Percentiles rank a stretch among this genome's conserved stretches.
Conservation (phyloP, 495 filamentous ascomycete genomes). For the Cladorrhinum samala region DNA sequence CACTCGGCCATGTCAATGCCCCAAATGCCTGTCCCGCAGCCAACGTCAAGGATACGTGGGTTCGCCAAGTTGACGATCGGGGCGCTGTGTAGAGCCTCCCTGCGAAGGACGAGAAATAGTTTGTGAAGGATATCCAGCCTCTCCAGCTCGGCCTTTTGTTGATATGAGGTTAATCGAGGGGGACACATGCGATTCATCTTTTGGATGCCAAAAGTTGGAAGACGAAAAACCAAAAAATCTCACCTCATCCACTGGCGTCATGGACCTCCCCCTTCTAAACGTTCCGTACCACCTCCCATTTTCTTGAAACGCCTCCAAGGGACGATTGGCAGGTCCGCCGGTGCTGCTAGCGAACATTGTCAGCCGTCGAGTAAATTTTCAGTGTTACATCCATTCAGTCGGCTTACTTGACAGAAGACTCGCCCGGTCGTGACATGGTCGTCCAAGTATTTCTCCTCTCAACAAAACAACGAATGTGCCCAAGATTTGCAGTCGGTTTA, state of each 20-base stretch:
- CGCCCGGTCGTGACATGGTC: neutral
- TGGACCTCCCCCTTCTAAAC: slow-evolving; percentile 51
- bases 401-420: neutral
- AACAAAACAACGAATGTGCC: too few relatives aligned
- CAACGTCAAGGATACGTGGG: slow-evolving; percentile 68
- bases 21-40: slow-evolving; percentile 90
- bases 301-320: slow-evolving; percentile 37
- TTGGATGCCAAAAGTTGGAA: slow-evolving; percentile 1
- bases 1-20: slow-evolving; percentile 79
- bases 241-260: slow-evolving; percentile 60
- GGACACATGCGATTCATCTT: too few relatives aligned
- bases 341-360: neutral
- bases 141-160: slow-evolving; percentile 56
- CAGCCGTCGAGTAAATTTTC: too few relatives aligned
- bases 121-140: slow-evolving; percentile 76
- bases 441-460: neutral
- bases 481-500: too few relatives aligned
- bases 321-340: neutral
- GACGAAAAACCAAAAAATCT: slow-evolving; percentile 8
- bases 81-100: slow-evolving; percentile 48
- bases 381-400: too few relatives aligned
- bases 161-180: slow-evolving; percentile 17
- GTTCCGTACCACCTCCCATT: slow-evolving; percentile 53
- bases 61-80: slow-evolving; percentile 37
- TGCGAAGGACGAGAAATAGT: slow-evolving; percentile 61